Evolutionary conservation across 345 rosid species (phyloP).

Genomic region (Syzygium jambos): DNA sequence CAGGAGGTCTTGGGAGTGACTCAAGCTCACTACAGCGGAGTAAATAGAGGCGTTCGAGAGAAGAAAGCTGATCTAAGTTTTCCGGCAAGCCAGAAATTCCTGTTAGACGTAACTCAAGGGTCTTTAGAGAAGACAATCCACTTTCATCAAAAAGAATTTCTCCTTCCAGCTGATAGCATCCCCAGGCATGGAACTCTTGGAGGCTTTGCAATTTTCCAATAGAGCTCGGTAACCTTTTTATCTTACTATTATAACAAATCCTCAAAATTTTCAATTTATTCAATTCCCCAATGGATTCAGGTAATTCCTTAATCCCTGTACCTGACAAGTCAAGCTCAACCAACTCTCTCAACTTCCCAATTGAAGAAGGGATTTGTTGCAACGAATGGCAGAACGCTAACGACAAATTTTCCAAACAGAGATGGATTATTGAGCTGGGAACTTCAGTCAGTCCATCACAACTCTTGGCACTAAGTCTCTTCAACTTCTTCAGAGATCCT

Average conservation of each 20-base stretch:
- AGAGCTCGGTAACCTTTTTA: not conserved
- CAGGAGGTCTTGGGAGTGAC: not conserved
- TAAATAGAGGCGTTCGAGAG: rapidly evolving
- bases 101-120: rapidly evolving
- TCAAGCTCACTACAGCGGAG: rapidly evolving
- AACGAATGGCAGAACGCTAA: too few relatives aligned
- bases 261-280: not conserved
- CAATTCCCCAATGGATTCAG: not conserved
- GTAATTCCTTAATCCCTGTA: not conserved
- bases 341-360: not conserved
- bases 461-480: not conserved
- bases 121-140: not conserved
- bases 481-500: not conserved
- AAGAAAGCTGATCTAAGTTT: not conserved
- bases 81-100: not conserved
- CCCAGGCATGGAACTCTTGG: not conserved
- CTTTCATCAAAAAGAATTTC: not conserved
- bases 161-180: rapidly evolving
- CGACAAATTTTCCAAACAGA: too few relatives aligned
- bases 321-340: rapidly evolving
- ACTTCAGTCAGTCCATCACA: too few relatives aligned
- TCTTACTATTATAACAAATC: rapidly evolving
- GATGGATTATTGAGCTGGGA: too few relatives aligned
- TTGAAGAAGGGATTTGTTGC: not conserved
- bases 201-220: not conserved